These are phyloP conservation scores for Talaromyces verruculosus DNA, from an alignment of 2,329 filamentous ascomycete species.

Conservation along the genomic window DNA sequence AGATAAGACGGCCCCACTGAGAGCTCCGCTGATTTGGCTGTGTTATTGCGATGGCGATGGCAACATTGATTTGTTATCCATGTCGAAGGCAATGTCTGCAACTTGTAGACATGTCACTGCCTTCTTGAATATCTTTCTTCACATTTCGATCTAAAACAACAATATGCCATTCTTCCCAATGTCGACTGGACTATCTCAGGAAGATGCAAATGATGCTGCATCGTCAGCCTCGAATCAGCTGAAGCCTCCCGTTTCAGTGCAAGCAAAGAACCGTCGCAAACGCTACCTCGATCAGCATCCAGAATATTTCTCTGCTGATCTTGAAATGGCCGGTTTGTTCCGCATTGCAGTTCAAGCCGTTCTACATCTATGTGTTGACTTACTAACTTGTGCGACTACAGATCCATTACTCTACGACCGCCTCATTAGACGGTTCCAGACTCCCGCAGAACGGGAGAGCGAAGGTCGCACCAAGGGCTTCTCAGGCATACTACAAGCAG, in stretches of 20 bases:
- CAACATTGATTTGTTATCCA: neutral
- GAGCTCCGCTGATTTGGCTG: neutral
- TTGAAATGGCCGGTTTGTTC: constrained; percentile 61
- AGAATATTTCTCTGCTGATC: constrained; percentile 66
- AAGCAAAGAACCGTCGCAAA: constrained; percentile 72
- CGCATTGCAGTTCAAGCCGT: constrained; percentile 24
- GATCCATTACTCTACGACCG: constrained; percentile 82
- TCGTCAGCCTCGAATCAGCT: constrained; percentile 15
- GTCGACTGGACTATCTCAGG: constrained; percentile 6
- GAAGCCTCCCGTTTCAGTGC: constrained; percentile 47
- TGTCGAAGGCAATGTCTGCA: neutral
- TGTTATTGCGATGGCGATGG: neutral
- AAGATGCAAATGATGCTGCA: neutral
- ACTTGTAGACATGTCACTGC: neutral
- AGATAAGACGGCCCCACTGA: neutral
- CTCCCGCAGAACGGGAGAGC: constrained; percentile 67
- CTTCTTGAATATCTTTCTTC: too few relatives aligned
- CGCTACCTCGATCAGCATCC: constrained; percentile 72
- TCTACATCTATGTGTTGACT: neutral
- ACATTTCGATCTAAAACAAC: neutral
- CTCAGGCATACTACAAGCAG: constrained; percentile 73
- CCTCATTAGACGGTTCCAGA: constrained; percentile 74
- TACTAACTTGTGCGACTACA: constrained; percentile 34
- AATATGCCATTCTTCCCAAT: constrained; percentile 20
- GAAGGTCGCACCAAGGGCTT: constrained; percentile 75